These are phyloP conservation scores for Panellus pusillus DNA, from an alignment of 768 basidiomycete species.

Conservation along the genomic window DNA sequence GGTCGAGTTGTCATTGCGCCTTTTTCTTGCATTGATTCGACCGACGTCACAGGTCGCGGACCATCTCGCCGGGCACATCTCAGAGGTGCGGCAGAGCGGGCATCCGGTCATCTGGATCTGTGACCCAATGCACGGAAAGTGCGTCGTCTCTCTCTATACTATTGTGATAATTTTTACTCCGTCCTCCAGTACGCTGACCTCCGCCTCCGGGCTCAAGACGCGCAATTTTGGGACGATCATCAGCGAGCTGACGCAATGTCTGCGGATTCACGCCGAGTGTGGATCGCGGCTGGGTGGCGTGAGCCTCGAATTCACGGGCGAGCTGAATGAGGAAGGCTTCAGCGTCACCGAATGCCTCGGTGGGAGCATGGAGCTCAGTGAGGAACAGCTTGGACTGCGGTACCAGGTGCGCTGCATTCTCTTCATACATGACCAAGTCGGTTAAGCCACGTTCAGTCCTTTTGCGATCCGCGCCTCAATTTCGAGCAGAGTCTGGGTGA, in stretches of 20 bases:
- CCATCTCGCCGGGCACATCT: constrained; percentile 78
- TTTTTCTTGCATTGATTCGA: no score
- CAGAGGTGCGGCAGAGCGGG: constrained; percentile 70
- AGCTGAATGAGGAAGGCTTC: constrained; percentile 86
- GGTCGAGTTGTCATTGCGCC: no score
- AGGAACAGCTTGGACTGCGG: constrained; percentile 85
- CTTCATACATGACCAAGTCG: not conserved
- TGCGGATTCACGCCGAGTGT: constrained; percentile 74
- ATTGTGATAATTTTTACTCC: not conserved
- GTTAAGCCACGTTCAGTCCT: constrained; percentile 50
- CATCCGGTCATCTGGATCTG: constrained; percentile 95
- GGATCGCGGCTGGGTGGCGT: constrained; percentile 81
- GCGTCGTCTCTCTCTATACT: constrained; percentile 32
- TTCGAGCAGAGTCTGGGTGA: constrained; percentile 92
- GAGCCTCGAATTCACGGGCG: constrained; percentile 90
- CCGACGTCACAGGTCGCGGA: constrained; percentile 79
- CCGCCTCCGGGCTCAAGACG: constrained; percentile 81
- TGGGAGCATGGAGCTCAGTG: constrained; percentile 91
- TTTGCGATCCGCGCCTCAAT: constrained; percentile 93
- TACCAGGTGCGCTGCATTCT: constrained; percentile 61
- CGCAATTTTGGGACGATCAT: constrained; percentile 89
- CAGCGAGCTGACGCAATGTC: constrained; percentile 77
- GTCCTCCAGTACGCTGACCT: constrained; percentile 71
- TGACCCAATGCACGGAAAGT: constrained; percentile 99
- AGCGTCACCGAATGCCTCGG: constrained; percentile 97